Base-by-base conservation (phyloP, 169 alveolate genomes). In the Sarcocystis neurona region DNA sequence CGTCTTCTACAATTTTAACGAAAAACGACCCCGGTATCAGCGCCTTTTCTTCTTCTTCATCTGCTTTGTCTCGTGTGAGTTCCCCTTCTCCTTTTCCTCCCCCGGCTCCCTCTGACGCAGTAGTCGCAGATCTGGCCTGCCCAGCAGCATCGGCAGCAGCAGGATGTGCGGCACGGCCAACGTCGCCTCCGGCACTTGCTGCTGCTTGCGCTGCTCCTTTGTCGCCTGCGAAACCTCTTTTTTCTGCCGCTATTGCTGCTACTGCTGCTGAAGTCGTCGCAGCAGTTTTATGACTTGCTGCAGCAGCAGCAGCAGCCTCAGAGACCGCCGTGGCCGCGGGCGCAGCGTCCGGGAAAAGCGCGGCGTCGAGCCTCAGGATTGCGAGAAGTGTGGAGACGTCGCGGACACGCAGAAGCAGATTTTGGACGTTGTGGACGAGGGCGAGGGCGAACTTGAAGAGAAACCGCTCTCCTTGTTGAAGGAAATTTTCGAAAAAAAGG, bases 1-100 rank as follows among this genome's bases (percentile, higher is more conserved):
- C 94, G 44, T 93, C 91, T 27, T 91, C 89, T 10, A 93, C 95
- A 32, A 93, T 48, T 39, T 92, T 23, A 5, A 47, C 23, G 79
- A 93, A 93, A 48, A 93, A 93, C 39, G 93, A 91, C 6, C 95
- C 95, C 18, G 91, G 84, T n/a, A n/a, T n/a, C n/a, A n/a, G n/a
- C n/a, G n/a, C n/a, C 27, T 20, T 79, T 46, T 56, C 88, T n/a
- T 48, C 80, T 23, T 58, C 89, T 46, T 34, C 74, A 34, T 58
- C 85, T 32, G 72, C 32, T 75, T 34, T 48, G n/a, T 70, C 12
- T 27, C n/a, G n/a, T n/a, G n/a, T n/a, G n/a, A n/a, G n/a, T n/a
- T n/a, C n/a, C n/a, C n/a, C n/a, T n/a, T n/a, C n/a, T n/a, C n/a
- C n/a, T n/a, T n/a, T n/a, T n/a, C n/a, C n/a, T n/a, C n/a, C n/a